These are phyloP conservation scores for Cupressus sempervirens DNA, from an alignment of 75 land plant species.

Conservation along the genomic window DNA sequence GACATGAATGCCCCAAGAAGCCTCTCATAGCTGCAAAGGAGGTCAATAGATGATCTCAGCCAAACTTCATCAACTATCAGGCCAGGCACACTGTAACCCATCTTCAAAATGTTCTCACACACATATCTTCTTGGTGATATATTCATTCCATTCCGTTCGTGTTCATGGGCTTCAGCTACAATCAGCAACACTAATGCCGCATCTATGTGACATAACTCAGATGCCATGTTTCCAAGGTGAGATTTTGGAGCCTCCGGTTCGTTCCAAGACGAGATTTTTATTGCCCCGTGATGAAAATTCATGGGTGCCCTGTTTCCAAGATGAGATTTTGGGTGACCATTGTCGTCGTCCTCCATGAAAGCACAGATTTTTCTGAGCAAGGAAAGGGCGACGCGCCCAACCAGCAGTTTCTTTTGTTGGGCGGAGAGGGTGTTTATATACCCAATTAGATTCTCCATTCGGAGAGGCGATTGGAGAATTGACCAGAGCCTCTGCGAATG, in stretches of 20 bases:
- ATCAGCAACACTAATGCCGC: conserved; percentile 9
- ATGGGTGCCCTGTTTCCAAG: background rate
- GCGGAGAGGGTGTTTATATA: background rate
- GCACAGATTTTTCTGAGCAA: conserved; percentile 8
- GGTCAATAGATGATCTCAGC: conserved; percentile 20
- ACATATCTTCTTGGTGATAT: background rate
- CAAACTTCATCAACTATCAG: background rate
- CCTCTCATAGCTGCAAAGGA: conserved; percentile 26
- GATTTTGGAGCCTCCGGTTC: too few species aligned
- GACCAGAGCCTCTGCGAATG: background rate
- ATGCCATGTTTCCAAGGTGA: background rate
- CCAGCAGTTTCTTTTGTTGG: background rate
- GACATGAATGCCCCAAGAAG: conserved; percentile 2
- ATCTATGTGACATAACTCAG: conserved; percentile 9
- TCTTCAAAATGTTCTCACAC: background rate
- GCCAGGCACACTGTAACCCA: conserved; percentile 9
- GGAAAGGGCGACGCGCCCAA: conserved; percentile 5
- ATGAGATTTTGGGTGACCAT: conserved; percentile 17
- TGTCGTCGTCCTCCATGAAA: background rate
- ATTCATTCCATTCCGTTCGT: background rate
- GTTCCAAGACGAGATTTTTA: conserved; percentile 20
- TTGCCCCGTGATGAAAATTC: too few species aligned
- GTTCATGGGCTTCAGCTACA: conserved; percentile 10
- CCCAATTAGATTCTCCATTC: background rate
- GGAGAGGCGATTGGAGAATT: background rate